A percentile compares a stretch with the other conserved stretches of the same genome.
These are phyloP conservation scores for Clitoria ternatea DNA, from an alignment of 306 rosid genomes.

Conservation along the genomic window DNA sequence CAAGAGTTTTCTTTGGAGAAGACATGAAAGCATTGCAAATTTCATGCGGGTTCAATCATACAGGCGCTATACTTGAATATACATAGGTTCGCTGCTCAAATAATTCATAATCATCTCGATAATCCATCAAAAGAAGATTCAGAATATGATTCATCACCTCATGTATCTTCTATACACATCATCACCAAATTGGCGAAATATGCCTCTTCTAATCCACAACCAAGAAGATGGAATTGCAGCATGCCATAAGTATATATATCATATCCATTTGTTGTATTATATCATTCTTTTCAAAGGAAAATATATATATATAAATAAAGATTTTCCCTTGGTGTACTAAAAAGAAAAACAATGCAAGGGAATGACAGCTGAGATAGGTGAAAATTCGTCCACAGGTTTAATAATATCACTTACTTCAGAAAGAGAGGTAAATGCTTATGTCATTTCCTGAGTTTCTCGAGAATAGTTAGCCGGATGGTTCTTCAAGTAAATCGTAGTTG, in stretches of 20 bases:
- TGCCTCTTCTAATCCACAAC: constrained; percentile 10
- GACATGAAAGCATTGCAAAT: constrained; percentile 66
- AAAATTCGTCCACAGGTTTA: background rate
- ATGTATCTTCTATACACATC: background rate
- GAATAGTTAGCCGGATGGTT: constrained; percentile 15
- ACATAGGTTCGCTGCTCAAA: constrained; percentile 29
- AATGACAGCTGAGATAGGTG: background rate
- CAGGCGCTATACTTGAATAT: constrained; percentile 78
- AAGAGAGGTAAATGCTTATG: constrained; percentile 15
- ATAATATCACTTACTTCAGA: background rate
- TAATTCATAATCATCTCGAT: background rate
- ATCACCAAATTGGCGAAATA: constrained; percentile 1
- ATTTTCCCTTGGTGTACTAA: constrained; percentile 24
- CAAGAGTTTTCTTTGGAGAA: constrained; percentile 49
- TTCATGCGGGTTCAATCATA: constrained; percentile 98
- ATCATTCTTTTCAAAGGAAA: constrained; percentile 7
- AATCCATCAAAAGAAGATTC: background rate
- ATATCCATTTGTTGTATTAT: constrained; percentile 24
- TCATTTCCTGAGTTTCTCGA: background rate
- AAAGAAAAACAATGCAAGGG: background rate
- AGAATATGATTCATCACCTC: background rate
- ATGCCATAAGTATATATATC: constrained; percentile 3
- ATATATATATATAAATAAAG: background rate
- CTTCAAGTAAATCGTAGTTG: constrained; percentile 10
- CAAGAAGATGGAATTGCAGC: constrained; percentile 22